Conservation (phyloP, 2,329 filamentous ascomycete species). For the Daldinia eschscholtzii region DNA sequence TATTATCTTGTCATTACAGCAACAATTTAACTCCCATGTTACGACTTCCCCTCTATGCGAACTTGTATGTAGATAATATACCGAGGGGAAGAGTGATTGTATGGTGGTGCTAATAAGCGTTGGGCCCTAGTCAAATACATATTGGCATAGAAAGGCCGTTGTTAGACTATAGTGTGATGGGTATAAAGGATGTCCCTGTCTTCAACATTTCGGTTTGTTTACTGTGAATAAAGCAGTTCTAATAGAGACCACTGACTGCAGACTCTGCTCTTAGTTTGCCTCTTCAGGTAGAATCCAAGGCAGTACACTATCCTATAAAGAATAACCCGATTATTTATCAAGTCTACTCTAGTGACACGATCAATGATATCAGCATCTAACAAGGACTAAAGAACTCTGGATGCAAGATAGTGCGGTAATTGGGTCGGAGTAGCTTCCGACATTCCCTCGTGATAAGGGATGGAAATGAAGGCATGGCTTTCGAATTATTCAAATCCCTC, state of each 20-base stretch:
- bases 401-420: not conserved
- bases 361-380: not conserved
- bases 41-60: too few species aligned
- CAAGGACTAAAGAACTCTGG: not conserved
- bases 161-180: not conserved
- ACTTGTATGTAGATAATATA: not conserved
- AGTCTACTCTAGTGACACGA: too few species aligned
- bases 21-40: too few species aligned
- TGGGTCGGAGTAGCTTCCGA: not conserved
- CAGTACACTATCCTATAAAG: too few species aligned
- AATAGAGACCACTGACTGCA: not conserved
- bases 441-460: not conserved
- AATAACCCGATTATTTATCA: not conserved
- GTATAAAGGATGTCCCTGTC: not conserved
- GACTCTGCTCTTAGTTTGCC: not conserved
- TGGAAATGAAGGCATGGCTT: not conserved
- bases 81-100: too few species aligned
- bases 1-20: too few species aligned
- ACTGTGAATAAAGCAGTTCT: not conserved
- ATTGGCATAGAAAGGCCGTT: not conserved
- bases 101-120: too few species aligned
- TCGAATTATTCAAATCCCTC: not conserved
- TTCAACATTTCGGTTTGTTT: not conserved
- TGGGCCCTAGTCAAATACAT: not conserved
- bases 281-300: not conserved